Conservation (phyloP, 2,329 filamentous ascomycete genomes). For the Cercospora citrullina region DNA sequence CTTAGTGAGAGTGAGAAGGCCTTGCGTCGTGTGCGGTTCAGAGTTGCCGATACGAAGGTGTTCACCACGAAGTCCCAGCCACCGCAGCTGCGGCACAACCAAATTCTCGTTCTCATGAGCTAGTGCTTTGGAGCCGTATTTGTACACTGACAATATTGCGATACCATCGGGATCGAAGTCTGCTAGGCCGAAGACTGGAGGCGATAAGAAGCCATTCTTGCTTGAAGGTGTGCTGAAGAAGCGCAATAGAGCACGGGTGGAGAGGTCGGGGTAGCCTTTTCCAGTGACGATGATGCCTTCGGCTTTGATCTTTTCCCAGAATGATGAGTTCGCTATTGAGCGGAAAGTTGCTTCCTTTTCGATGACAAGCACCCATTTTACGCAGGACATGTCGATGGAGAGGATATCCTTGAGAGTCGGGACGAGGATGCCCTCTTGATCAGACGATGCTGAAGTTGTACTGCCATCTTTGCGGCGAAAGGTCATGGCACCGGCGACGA, state of each 20-base stretch:
- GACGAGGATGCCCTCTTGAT: slow-evolving; percentile 59
- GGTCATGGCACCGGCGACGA: slow-evolving; percentile 61
- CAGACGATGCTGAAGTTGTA: slow-evolving; percentile 42
- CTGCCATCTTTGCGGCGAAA: slow-evolving; percentile 52
- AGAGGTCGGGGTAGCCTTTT: slow-evolving; percentile 79
- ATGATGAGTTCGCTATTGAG: slow-evolving; percentile 59
- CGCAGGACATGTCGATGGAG: slow-evolving; percentile 50
- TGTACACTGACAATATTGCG: slow-evolving; percentile 72
- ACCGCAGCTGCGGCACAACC: slow-evolving; percentile 55
- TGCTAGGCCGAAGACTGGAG: slow-evolving; percentile 63
- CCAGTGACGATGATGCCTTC: slow-evolving; percentile 71
- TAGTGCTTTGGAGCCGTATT: slow-evolving; percentile 64
- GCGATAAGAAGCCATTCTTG: slow-evolving; percentile 42
- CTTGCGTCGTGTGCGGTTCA: slow-evolving; percentile 40
- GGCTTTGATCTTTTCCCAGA: slow-evolving; percentile 54
- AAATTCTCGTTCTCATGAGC: slow-evolving; percentile 58
- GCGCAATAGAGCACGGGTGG: slow-evolving; percentile 65
- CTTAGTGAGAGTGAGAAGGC: slow-evolving; percentile 52
- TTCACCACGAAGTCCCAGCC: slow-evolving; percentile 62
- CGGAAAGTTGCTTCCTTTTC: slow-evolving; percentile 85
- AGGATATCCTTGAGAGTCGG: slow-evolving; percentile 56
- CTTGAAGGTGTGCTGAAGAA: slow-evolving; percentile 52
- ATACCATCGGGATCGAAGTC: slow-evolving; percentile 79
- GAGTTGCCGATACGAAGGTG: slow-evolving; percentile 28
- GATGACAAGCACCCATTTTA: slow-evolving; percentile 69